Percentiles rank a stretch among this genome's conserved stretches.
phyloP scores from a whole-genome alignment of 2,329 filamentous ascomycete genomes.

The Verticillium alfalfae region DNA sequence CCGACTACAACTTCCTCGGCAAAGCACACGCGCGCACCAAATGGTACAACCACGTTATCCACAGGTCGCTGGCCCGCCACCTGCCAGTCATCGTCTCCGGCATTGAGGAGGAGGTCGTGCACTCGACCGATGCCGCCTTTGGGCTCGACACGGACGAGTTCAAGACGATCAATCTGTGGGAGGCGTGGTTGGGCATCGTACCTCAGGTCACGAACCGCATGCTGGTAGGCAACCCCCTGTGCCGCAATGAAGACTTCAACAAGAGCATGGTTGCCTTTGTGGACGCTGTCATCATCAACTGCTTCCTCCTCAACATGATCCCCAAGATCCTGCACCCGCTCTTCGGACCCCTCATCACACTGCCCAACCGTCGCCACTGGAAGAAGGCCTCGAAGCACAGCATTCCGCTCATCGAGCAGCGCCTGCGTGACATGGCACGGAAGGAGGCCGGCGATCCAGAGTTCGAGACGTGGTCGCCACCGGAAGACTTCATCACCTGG shows the following conservation, averaged over 20 bases:
- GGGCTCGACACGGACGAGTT: slow-evolving; percentile 27
- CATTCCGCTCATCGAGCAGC: slow-evolving; percentile 41
- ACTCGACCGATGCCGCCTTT: slow-evolving; percentile 27
- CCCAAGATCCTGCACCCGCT: slow-evolving; percentile 44
- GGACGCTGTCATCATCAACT: slow-evolving; percentile 39
- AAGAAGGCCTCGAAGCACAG: slow-evolving; percentile 32
- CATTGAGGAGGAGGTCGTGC: slow-evolving; percentile 32
- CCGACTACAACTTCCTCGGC: slow-evolving; percentile 36
- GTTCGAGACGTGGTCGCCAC: slow-evolving; percentile 33
- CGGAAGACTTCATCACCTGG: slow-evolving; percentile 56
- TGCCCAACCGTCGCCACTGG: slow-evolving; percentile 43
- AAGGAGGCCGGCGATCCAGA: slow-evolving; percentile 32
- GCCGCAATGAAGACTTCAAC: slow-evolving; percentile 38
- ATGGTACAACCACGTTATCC: slow-evolving; percentile 35
- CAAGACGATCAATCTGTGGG: slow-evolving; percentile 36
- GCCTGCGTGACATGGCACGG: slow-evolving; percentile 38
- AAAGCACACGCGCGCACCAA: slow-evolving; percentile 22
- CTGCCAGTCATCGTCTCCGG: slow-evolving; percentile 29
- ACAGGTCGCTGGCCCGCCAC: slow-evolving; percentile 36
- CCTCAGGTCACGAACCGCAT: slow-evolving; percentile 37
- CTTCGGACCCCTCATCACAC: slow-evolving; percentile 35
- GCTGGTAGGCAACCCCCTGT: slow-evolving; percentile 29
- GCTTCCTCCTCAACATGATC: slow-evolving; percentile 37
- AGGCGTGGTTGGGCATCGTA: slow-evolving; percentile 34
- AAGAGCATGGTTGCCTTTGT: slow-evolving; percentile 43